Evolutionary conservation across 352 stramenopile genomes (phyloP), one percentile per base, ranked within the genome.

Genomic region (Pythium brachiatum): DNA sequence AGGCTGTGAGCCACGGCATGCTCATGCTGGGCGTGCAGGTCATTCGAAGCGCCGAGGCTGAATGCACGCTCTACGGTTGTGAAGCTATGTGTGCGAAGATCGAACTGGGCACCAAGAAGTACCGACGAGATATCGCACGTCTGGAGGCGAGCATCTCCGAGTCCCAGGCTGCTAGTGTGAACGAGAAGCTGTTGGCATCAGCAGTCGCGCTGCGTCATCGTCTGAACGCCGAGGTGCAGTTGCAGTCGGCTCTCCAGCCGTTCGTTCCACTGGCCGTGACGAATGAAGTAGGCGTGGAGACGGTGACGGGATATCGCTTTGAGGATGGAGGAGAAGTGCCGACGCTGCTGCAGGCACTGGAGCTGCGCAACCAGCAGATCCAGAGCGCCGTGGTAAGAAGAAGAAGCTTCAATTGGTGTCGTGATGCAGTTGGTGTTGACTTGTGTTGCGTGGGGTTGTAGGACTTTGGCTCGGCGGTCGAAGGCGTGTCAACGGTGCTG

Each of bases 11-110:
- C 31, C 61, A 63, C 3, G 59, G 74, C 23, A 88, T 92, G 73
- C 63, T 92, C 27, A 60, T 76, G 52, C 66, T 90, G 0, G 80
- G 73, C 2, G 52, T 84, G 25, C 81, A 87, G 25, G 64, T 94
- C 15, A 81, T 94, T 43, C 81, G 83, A 46, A 85, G 79, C 43
- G 83, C 79, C 16, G 85, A 94, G 62, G 79, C 78, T 51, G 85
- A 94, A 62, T 91, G 82, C 43, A 92, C 78, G 54, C 74, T 94
- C n/a, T 94, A 87, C 47, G 83, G 85, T 7, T 89, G 76, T 39
- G 73, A 90, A 43, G 76, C 80, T 21, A 68, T 92, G 25, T 89
- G 81, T 43, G 67, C 67, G 43, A 84, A 79, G 52, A 87, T 94
- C 52, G 70, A 76, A 21, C 63, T 83, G 16, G 83, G 81, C 43